Evolutionary conservation across 495 filamentous ascomycete genomes (phyloP).

Genomic region (Neurospora sp.): DNA sequence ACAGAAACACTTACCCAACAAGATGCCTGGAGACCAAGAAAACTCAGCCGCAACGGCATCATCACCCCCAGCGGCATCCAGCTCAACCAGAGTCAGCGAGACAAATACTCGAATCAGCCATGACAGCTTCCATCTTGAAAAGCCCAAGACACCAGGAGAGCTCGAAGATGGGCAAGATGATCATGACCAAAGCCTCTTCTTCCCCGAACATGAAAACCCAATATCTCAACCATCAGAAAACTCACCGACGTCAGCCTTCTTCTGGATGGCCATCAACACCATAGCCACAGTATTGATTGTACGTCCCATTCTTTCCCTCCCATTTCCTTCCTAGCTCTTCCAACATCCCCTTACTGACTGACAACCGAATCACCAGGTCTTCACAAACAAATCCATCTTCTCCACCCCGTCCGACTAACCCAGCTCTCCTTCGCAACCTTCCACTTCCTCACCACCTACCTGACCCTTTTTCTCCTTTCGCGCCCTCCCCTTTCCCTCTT

Average conservation of each 20-base stretch:
- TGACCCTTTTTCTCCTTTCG: constrained; percentile 55
- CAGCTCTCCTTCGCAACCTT: constrained; percentile 63
- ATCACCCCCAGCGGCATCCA: constrained; percentile 26
- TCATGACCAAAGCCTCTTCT: constrained; percentile 23
- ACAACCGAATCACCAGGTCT: constrained; percentile 43
- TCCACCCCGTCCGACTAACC: constrained; percentile 52
- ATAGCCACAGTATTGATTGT: constrained; percentile 54
- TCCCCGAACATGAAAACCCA: constrained; percentile 6
- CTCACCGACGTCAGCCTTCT: constrained; percentile 25
- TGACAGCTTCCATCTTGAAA: constrained; percentile 5
- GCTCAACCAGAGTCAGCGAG: constrained; percentile 13
- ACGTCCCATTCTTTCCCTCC: constrained; percentile 10
- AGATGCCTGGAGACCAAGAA: neutral
- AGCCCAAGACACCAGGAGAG: constrained; percentile 17
- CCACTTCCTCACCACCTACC: constrained; percentile 62
- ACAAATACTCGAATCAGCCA: constrained; percentile 11
- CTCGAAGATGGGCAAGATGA: constrained; percentile 23
- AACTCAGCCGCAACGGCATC: constrained; percentile 18
- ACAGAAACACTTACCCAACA: neutral
- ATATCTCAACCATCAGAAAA: constrained; percentile 8
- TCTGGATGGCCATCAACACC: constrained; percentile 51
- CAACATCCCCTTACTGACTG: constrained; percentile 8
- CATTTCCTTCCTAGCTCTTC: neutral
- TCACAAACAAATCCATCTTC: constrained; percentile 70
- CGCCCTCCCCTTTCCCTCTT: constrained; percentile 44